Evolutionary conservation across 306 rosid species (phyloP).

Genomic region (Cicer pinnatifidum): DNA sequence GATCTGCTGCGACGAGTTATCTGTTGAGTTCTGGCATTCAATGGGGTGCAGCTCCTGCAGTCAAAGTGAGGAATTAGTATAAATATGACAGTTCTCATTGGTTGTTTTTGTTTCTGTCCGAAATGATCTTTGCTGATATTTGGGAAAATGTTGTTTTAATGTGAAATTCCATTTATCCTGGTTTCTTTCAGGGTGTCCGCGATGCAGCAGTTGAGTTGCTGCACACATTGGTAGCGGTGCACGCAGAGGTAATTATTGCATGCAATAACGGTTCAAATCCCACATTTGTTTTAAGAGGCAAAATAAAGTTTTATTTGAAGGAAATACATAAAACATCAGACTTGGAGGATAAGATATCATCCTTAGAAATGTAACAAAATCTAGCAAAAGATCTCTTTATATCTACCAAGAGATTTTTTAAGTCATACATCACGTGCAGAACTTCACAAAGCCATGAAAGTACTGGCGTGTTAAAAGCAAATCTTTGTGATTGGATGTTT

Average conservation of each 20-base stretch:
- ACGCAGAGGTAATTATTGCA: slow-evolving; percentile 83
- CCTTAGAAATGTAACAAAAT: slow-evolving; percentile 14
- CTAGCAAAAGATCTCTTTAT: background rate
- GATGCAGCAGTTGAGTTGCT: slow-evolving; percentile 95
- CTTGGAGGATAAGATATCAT: slow-evolving; percentile 10
- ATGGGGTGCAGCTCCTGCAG: slow-evolving; percentile 98
- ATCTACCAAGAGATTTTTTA: slow-evolving; percentile 31
- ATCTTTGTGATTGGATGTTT: slow-evolving; percentile 24
- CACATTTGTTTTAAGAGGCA: background rate
- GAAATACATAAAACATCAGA: slow-evolving; percentile 13
- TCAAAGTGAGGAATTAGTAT: slow-evolving; percentile 70
- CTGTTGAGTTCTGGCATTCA: slow-evolving; percentile 87
- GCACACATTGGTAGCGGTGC: slow-evolving; percentile 94
- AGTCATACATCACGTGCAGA: slow-evolving; percentile 7
- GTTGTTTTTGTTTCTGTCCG: slow-evolving; percentile 12
- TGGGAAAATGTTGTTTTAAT: slow-evolving; percentile 35
- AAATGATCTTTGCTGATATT: slow-evolving; percentile 16
- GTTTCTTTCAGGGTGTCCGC: slow-evolving; percentile 81
- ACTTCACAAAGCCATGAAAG: slow-evolving; percentile 10
- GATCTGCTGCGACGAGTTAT: slow-evolving; percentile 87
- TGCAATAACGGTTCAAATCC: slow-evolving; percentile 33
- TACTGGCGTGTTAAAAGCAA: slow-evolving; percentile 15
- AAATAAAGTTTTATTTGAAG: slow-evolving; percentile 34
- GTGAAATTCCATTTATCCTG: slow-evolving; percentile 31
- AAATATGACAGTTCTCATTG: slow-evolving; percentile 1